A percentile compares a stretch with the other conserved stretches of the same genome.
phyloP scores from a whole-genome alignment of 2,329 filamentous ascomycete genomes.

The Aspergillus fructus region DNA sequence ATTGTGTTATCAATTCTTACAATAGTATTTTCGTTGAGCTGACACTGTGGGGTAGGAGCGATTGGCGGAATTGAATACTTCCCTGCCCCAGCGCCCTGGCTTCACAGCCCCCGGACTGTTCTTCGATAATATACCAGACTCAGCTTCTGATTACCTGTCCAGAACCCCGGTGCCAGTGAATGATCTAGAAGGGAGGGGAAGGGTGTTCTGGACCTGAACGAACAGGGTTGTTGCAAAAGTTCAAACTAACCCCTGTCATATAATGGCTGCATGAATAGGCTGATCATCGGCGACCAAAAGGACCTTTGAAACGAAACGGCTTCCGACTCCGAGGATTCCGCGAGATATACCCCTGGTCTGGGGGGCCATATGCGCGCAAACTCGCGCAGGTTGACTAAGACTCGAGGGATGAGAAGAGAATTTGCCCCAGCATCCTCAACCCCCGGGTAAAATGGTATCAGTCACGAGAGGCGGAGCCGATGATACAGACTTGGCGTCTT shows the following conservation, averaged over 20 bases:
- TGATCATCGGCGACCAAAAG: neutral
- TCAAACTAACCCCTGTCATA: neutral
- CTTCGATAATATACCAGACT: neutral
- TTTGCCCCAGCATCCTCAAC: neutral
- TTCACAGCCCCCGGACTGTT: no score
- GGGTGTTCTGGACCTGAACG: conserved; percentile 4
- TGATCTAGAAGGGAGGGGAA: conserved; percentile 4
- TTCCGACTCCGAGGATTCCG: neutral
- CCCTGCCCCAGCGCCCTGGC: neutral
- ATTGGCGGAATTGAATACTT: conserved; percentile 13
- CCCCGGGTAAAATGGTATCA: conserved; percentile 5
- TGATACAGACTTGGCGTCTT: conserved; percentile 10
- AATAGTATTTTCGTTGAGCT: neutral
- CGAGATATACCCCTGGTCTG: no score
- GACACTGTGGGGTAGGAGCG: neutral
- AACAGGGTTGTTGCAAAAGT: neutral
- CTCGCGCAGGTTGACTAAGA: neutral
- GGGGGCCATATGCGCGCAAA: neutral
- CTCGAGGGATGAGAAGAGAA: neutral
- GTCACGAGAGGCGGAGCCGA: conserved; percentile 5
- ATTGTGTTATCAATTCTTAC: neutral
- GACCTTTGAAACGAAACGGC: neutral
- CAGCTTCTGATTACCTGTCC: neutral
- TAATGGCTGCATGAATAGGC: conserved; percentile 1
- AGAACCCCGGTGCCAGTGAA: neutral